Conservation (phyloP, 2,329 filamentous ascomycete genomes). For the Paecilomyces fulvus region DNA sequence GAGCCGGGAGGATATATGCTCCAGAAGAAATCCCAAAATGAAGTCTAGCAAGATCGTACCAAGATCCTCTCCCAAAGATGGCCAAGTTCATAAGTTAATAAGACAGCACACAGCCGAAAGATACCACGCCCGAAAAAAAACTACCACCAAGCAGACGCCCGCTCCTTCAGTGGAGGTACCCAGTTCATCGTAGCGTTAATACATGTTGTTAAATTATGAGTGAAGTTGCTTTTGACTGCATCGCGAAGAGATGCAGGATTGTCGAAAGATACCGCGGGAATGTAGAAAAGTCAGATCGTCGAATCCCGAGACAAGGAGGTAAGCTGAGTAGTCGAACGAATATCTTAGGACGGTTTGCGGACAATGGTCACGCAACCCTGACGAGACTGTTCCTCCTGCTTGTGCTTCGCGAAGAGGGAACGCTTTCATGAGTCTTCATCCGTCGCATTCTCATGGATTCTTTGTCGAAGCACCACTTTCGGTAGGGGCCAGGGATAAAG, state of each 20-base stretch:
- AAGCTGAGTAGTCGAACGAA: neutral
- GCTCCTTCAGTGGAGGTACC: neutral
- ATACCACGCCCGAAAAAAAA: neutral
- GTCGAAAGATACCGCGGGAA: neutral
- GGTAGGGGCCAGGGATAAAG: conserved; percentile 45
- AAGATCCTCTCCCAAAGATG: neutral
- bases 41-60: neutral
- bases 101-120: neutral
- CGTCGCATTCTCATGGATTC: conserved; percentile 28
- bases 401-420: conserved; percentile 27
- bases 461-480: conserved; percentile 40
- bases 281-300: neutral
- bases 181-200: neutral
- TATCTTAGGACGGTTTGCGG: neutral
- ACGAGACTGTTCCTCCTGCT: conserved; percentile 10
- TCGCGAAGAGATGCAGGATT: neutral
- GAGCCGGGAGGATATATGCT: neutral
- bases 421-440: conserved; percentile 23
- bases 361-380: neutral
- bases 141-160: neutral
- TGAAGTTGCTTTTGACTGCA: neutral
- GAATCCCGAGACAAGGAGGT: neutral
- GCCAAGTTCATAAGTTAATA: neutral
- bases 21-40: too few relatives aligned
- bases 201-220: neutral